These are phyloP conservation scores for Parietichytrium sp. DNA, from an alignment of 108 stramenopile genomes.

Conservation along the genomic window DNA sequence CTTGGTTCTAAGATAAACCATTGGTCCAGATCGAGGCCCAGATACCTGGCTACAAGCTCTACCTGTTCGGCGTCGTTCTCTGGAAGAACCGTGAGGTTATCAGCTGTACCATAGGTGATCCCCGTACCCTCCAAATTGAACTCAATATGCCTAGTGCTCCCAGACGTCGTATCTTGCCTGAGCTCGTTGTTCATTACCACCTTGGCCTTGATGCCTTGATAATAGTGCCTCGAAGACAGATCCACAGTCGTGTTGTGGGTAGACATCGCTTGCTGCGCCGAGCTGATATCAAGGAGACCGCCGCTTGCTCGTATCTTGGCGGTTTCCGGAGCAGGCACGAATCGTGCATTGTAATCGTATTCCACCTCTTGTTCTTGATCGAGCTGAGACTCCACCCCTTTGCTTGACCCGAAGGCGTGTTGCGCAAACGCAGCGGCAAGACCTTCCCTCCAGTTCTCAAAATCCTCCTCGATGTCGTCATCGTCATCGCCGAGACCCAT, in stretches of 20 bases:
- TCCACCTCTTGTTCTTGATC: neutral
- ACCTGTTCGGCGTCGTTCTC: conserved; percentile 69
- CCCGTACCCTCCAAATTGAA: conserved; percentile 72
- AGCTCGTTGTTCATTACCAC: conserved; percentile 73
- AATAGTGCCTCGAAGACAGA: conserved; percentile 73
- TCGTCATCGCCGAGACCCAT: conserved; percentile 93
- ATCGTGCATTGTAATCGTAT: neutral
- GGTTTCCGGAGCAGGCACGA: neutral
- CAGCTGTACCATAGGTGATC: conserved; percentile 82
- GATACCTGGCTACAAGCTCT: conserved; percentile 66
- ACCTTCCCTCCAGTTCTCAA: conserved; percentile 88
- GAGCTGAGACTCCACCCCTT: neutral
- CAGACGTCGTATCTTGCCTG: conserved; percentile 60
- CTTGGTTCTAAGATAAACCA: conserved; percentile 48
- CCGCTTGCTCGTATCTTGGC: neutral
- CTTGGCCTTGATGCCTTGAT: conserved; percentile 70
- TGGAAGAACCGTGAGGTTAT: conserved; percentile 89
- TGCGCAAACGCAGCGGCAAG: conserved; percentile 69
- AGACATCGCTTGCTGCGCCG: neutral
- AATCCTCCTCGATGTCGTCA: conserved; percentile 88
- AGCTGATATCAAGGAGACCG: conserved; percentile 3
- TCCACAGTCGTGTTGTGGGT: conserved; percentile 49
- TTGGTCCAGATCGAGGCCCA: conserved; percentile 51
- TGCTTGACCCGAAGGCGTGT: neutral
- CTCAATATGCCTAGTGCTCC: conserved; percentile 89